Evolutionary conservation across 2,329 filamentous ascomycete species (phyloP).

Genomic region (Aspergillus tamarii): DNA sequence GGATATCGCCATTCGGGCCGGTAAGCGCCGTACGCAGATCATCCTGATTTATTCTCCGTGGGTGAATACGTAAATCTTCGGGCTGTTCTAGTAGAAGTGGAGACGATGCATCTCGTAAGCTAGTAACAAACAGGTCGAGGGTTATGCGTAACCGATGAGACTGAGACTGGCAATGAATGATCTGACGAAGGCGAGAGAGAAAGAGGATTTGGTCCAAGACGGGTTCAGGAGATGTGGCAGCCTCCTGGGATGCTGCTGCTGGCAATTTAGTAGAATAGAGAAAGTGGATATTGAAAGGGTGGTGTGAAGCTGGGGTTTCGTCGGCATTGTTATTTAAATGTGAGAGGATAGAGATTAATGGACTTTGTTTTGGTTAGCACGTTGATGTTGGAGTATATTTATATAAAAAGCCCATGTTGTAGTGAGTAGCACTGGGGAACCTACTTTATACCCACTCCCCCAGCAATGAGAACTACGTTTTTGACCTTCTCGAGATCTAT

Average conservation of each 20-base stretch:
- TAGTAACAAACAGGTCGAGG: conserved; percentile 41
- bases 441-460: conserved; percentile 80
- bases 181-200: conserved; percentile 48
- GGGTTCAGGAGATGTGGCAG: conserved; percentile 11
- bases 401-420: background rate
- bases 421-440: conserved; percentile 22
- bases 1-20: conserved; percentile 31
- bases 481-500: conserved; percentile 51
- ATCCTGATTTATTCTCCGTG: conserved; percentile 37
- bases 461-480: conserved; percentile 74
- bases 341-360: conserved; percentile 73
- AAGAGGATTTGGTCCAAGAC: conserved; percentile 48
- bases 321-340: conserved; percentile 54
- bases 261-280: conserved; percentile 63
- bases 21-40: conserved; percentile 41
- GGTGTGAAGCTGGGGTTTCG: conserved; percentile 32
- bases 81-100: conserved; percentile 16
- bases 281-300: conserved; percentile 56
- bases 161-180: conserved; percentile 35
- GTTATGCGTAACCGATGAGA: conserved; percentile 31
- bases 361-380: conserved; percentile 47
- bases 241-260: conserved; percentile 6
- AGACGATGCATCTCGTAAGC: conserved; percentile 19
- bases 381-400: background rate
- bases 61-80: conserved; percentile 31